Evolutionary conservation across 768 basidiomycete species (phyloP).

Genomic region (Ephemerocybe angulata): DNA sequence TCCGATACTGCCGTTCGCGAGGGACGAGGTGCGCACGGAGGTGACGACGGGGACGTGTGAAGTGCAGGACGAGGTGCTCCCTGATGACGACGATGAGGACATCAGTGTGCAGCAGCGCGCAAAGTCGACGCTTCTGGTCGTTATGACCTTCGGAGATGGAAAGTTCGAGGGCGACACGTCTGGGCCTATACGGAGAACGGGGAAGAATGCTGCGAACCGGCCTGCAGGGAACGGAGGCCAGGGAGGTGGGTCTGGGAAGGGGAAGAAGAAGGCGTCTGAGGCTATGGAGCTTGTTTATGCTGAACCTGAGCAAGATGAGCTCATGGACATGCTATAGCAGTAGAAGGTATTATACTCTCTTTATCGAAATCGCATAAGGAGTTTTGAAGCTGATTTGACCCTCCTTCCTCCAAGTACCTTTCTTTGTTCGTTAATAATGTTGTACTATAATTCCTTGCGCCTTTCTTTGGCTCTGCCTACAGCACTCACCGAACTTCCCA

Average conservation of each 20-base stretch:
- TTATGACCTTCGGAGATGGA: slow-evolving; percentile 63
- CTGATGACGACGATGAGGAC: slow-evolving; percentile 71
- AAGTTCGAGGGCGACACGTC: slow-evolving; percentile 40
- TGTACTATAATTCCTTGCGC: too few relatives aligned
- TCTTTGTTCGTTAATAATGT: too few relatives aligned
- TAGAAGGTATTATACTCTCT: not conserved
- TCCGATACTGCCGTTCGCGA: slow-evolving; percentile 61
- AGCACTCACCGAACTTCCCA: too few relatives aligned
- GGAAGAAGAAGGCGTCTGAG: not conserved
- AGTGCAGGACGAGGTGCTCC: slow-evolving; percentile 76
- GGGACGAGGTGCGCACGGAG: slow-evolving; percentile 58
- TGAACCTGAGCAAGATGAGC: slow-evolving; percentile 32
- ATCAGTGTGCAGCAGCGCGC: slow-evolving; percentile 60
- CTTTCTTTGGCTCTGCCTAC: too few relatives aligned
- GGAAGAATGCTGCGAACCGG: slow-evolving; percentile 18
- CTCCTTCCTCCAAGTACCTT: too few relatives aligned
- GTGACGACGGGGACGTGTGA: slow-evolving; percentile 67
- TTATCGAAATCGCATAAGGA: not conserved
- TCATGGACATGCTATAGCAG: slow-evolving; percentile 28
- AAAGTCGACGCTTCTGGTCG: slow-evolving; percentile 65
- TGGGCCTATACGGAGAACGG: slow-evolving; percentile 20
- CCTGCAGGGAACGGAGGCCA: slow-evolving; percentile 4
- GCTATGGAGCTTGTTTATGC: slow-evolving; percentile 16
- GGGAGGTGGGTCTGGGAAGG: slow-evolving; percentile 14
- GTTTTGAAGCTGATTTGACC: not conserved